These are phyloP conservation scores for Fusarium chaquense DNA, from an alignment of 2,329 filamentous ascomycete genomes.

Conservation along the genomic window DNA sequence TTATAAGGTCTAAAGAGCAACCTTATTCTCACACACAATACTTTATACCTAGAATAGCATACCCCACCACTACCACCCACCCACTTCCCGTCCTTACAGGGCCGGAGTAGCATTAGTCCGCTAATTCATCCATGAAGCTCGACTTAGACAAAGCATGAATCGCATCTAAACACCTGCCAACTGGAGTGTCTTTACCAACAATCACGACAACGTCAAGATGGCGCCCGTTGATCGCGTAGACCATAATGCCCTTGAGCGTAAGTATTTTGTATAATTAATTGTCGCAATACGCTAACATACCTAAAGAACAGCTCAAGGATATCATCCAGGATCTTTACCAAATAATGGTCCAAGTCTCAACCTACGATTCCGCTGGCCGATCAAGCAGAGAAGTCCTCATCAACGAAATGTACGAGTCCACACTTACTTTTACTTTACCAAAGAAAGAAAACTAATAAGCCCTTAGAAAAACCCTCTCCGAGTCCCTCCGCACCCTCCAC, in stretches of 20 bases:
- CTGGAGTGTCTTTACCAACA: slow-evolving; percentile 9
- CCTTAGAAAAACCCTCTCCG: slow-evolving; percentile 56
- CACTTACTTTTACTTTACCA: neutral
- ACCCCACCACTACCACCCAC: slow-evolving; percentile 14
- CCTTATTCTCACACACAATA: no score
- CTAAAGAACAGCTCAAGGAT: slow-evolving; percentile 68
- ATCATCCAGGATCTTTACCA: slow-evolving; percentile 74
- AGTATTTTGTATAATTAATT: slow-evolving; percentile 1
- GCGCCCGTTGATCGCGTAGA: slow-evolving; percentile 57
- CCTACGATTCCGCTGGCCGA: slow-evolving; percentile 67
- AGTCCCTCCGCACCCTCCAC: slow-evolving; percentile 56
- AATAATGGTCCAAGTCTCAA: slow-evolving; percentile 71
- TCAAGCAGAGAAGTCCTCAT: slow-evolving; percentile 68
- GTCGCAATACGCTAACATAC: slow-evolving; percentile 18
- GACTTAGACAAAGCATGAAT: slow-evolving; percentile 2
- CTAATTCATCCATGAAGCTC: neutral
- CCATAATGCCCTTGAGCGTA: slow-evolving; percentile 57
- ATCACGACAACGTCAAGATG: slow-evolving; percentile 48
- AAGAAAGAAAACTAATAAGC: slow-evolving; percentile 17
- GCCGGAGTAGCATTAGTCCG: slow-evolving; percentile 34
- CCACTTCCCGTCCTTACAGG: slow-evolving; percentile 28
- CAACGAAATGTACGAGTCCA: slow-evolving; percentile 59
- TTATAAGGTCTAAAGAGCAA: no score
- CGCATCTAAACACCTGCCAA: slow-evolving; percentile 14
- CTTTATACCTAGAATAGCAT: neutral